Conservation (phyloP, 257 asterid genomes). For the Scutellaria minor region DNA sequence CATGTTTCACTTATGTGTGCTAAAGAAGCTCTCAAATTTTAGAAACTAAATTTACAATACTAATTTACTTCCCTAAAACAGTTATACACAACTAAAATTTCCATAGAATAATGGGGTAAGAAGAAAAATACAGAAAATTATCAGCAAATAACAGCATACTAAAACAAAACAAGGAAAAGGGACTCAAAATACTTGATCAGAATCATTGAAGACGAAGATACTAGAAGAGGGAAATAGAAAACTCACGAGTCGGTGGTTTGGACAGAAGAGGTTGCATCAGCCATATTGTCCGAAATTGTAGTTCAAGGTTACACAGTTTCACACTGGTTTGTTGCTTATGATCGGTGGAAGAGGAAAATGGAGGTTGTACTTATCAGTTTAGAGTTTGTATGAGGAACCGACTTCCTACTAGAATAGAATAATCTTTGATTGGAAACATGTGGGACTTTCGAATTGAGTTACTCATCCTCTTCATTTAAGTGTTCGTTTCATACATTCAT, state of each 20-base stretch:
- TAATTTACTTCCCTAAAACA: neutral
- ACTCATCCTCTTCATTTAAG: too few relatives aligned
- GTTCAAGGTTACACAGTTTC: neutral
- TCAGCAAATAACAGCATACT: neutral
- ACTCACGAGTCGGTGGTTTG: slow-evolving; percentile 41
- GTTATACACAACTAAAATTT: too few relatives aligned
- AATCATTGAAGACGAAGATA: neutral
- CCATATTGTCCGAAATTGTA: slow-evolving; percentile 25
- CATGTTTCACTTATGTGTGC: neutral
- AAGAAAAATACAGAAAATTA: neutral
- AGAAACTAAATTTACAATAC: neutral
- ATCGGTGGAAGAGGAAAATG: neutral
- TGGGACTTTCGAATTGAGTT: too few relatives aligned
- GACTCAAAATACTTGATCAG: neutral
- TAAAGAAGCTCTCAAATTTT: neutral
- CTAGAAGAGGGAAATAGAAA: neutral
- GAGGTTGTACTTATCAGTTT: neutral
- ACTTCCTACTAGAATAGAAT: neutral
- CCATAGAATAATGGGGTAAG: neutral
- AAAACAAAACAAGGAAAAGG: slow-evolving; percentile 21
- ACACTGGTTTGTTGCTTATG: neutral
- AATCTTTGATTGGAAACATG: too few relatives aligned
- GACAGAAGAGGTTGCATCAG: slow-evolving; percentile 39
- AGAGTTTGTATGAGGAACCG: neutral
- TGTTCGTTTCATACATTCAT: too few relatives aligned